Base-by-base conservation (phyloP, 495 filamentous ascomycete genomes). In the Lasiosphaeriaceae sp. region DNA sequence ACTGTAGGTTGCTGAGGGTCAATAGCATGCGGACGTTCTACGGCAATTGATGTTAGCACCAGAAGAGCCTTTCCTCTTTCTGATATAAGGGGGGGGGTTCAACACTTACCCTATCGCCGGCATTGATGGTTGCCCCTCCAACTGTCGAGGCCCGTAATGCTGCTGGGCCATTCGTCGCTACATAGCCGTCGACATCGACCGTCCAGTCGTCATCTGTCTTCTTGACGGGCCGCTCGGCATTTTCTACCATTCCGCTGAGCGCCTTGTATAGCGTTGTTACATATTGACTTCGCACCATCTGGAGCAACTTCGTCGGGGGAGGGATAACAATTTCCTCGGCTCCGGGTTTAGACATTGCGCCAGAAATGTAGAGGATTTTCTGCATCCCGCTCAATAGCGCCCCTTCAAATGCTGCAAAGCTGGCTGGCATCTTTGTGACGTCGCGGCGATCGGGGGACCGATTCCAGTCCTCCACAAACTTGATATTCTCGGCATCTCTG, bases 181-280 rank as follows among this genome's bases (percentile, higher is more conserved):
- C 52, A 66, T 69, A 62, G 69, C 68, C 62, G 37, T 74, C 61
- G 66, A 67, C 26, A 56, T 89, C 85, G 8, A 74, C 74, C 2
- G 75, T 78, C 76, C 77, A 79, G 46, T 84, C 83, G 41, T 80
- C 80, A 29, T 82, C 81, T 31, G 81, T 76, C 52, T 79, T 79
- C 52, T 82, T 80, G 1, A 85, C 67, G 1, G 83, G 77, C 39
- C 80, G 84, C 71, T 96, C 91, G 31, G 94, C 93, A 71, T 94
- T 96, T 71, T 97, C 94, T 0, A 98, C 90, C 81, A 98, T 89
- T 3, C 93, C 94, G 63, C 90, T 90, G 3, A 98, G 74, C 31
- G 88, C 86, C 68, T 94, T 96, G 71, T 96, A 96, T 37, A 98
- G 77, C 41, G 90, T 93, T 3, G 85, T 89, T 4, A 96, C 90